phyloP scores from a whole-genome alignment of 352 stramenopile species.

The Pythium aristosporum region DNA sequence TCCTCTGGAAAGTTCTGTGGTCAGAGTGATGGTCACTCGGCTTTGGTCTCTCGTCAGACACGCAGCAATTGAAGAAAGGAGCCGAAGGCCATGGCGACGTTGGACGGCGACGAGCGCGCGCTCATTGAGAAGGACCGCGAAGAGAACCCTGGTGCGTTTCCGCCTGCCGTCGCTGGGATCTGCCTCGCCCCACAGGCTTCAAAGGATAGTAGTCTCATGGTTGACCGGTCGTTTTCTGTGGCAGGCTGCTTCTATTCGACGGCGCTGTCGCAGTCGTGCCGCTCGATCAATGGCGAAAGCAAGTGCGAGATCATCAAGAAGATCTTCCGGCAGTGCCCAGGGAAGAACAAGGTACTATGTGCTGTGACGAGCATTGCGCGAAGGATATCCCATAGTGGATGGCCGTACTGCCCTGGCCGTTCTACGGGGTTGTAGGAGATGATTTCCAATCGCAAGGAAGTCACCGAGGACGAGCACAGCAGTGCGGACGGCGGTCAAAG shows the following conservation, averaged over 20 bases:
- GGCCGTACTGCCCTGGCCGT: not conserved
- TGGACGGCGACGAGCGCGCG: slow-evolving; percentile 69
- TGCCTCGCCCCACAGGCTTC: too few relatives aligned
- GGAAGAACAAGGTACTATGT: slow-evolving; percentile 43
- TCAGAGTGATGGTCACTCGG: slow-evolving; percentile 7
- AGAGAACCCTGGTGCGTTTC: slow-evolving; percentile 48
- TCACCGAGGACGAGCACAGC: slow-evolving; percentile 70
- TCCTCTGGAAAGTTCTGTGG: slow-evolving; percentile 4
- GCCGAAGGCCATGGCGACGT: slow-evolving; percentile 43
- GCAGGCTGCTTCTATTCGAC: slow-evolving; percentile 82
- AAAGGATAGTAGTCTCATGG: too few relatives aligned
- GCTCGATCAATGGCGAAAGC: slow-evolving; percentile 79
- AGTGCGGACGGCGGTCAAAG: slow-evolving; percentile 32
- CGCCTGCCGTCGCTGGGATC: too few relatives aligned
- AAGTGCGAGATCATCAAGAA: slow-evolving; percentile 86
- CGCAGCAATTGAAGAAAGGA: not conserved
- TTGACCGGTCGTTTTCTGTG: not conserved
- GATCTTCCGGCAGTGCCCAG: slow-evolving; percentile 82
- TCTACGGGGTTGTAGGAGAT: slow-evolving; percentile 36
- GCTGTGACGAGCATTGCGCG: not conserved
- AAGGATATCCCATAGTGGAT: not conserved
- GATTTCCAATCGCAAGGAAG: slow-evolving; percentile 76
- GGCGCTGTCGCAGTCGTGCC: slow-evolving; percentile 71
- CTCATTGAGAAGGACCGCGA: slow-evolving; percentile 74
- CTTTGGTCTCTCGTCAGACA: not conserved